Conservation (phyloP, 306 rosid genomes). For the Cicer cuneatum region DNA sequence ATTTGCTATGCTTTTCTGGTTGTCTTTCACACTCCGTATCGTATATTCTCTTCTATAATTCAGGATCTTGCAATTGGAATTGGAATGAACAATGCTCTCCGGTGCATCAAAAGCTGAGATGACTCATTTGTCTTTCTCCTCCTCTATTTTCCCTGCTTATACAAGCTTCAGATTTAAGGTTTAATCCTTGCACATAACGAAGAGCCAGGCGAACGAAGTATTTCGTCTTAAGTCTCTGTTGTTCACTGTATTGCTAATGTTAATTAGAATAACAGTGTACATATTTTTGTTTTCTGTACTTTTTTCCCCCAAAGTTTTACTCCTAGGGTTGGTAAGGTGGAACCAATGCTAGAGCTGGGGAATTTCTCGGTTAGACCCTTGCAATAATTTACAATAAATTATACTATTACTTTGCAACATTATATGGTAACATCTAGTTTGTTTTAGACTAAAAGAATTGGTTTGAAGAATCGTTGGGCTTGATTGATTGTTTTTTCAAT, state of each 20-base stretch:
- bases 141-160: background rate
- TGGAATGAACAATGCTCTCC: conserved; percentile 21
- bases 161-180: background rate
- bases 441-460: background rate
- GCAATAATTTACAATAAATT: background rate
- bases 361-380: background rate
- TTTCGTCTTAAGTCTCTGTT: conserved; percentile 9
- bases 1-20: background rate
- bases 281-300: conserved; percentile 11
- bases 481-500: no score
- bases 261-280: conserved; percentile 18
- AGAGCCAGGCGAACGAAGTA: background rate
- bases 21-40: background rate
- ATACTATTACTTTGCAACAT: background rate
- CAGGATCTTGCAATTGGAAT: conserved; percentile 23
- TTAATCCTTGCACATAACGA: conserved; percentile 6
- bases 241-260: conserved; percentile 13
- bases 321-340: background rate
- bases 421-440: background rate
- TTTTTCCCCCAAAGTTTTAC: background rate
- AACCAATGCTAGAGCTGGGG: background rate
- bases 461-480: background rate
- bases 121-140: background rate
- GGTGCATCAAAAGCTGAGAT: conserved; percentile 20
- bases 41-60: background rate